phyloP scores from a whole-genome alignment of 2,329 filamentous ascomycete genomes.

The Colletotrichum sp. region DNA sequence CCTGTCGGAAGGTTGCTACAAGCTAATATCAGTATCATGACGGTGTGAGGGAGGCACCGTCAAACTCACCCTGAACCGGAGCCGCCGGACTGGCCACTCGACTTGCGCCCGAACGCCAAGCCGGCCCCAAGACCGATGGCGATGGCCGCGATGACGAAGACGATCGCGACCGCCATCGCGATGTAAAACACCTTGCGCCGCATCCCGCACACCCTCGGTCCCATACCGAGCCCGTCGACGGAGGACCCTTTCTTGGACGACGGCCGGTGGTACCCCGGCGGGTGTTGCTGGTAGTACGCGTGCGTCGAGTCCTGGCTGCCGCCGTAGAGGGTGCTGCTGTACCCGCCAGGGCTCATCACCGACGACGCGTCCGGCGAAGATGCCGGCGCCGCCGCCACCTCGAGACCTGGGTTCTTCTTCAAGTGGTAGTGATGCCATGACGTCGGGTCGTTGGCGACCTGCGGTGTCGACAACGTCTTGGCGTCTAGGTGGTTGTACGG shows the following conservation, averaged over 20 bases:
- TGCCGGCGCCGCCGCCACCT: neutral
- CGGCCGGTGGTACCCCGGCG: neutral
- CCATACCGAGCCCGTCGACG: neutral
- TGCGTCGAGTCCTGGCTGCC: neutral
- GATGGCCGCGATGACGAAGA: conserved; percentile 24
- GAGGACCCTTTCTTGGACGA: neutral
- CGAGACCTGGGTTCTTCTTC: conserved; percentile 2
- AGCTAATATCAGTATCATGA: neutral
- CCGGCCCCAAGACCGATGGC: conserved; percentile 27
- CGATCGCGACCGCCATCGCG: conserved; percentile 19
- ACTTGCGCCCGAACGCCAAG: conserved; percentile 19
- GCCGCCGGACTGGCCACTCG: neutral
- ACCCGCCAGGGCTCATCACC: neutral
- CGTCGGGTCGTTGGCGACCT: neutral
- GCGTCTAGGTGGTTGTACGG: neutral
- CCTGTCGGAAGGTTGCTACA: neutral
- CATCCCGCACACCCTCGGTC: conserved; percentile 24
- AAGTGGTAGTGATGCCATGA: neutral
- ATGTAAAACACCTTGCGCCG: conserved; percentile 25
- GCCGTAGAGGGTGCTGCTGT: neutral
- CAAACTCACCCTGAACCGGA: neutral
- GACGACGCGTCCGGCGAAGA: neutral
- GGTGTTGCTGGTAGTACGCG: neutral
- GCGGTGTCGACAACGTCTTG: neutral
- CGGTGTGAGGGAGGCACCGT: no score